Evolutionary conservation across 495 filamentous ascomycete species (phyloP).

Genomic region (Cairneyella variabilis): DNA sequence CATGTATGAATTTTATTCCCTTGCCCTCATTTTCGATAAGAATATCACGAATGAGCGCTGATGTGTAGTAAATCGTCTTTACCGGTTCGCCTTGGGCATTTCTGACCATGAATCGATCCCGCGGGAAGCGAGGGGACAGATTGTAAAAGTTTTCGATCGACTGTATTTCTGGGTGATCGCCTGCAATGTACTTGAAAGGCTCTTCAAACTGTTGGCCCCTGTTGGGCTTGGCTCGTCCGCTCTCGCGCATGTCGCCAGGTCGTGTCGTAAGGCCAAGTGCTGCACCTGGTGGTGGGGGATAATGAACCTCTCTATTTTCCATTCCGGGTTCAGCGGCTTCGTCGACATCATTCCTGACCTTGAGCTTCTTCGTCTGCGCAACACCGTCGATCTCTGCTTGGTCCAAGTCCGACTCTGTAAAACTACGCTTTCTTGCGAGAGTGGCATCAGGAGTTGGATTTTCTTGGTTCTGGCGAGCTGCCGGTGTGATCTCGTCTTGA

Average conservation of each 20-base stretch:
- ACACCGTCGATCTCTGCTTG: constrained; percentile 11
- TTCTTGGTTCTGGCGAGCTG: constrained; percentile 22
- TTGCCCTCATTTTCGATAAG: constrained; percentile 77
- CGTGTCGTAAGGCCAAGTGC: constrained; percentile 36
- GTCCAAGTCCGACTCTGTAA: neutral
- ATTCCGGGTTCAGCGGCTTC: constrained; percentile 30
- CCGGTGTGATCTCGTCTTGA: constrained; percentile 23
- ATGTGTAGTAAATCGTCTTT: constrained; percentile 94
- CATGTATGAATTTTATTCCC: constrained; percentile 93
- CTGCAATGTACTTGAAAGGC: constrained; percentile 82
- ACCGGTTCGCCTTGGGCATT: constrained; percentile 79
- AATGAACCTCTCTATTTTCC: constrained; percentile 38
- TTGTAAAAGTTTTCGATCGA: constrained; percentile 78
- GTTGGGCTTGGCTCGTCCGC: constrained; percentile 33
- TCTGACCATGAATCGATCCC: constrained; percentile 90
- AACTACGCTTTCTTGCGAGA: constrained; percentile 10
- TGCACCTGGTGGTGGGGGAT: constrained; percentile 38
- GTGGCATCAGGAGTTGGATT: constrained; percentile 8
- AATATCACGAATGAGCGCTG: constrained; percentile 76
- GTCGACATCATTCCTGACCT: constrained; percentile 34
- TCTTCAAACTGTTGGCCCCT: constrained; percentile 65
- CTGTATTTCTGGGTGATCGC: constrained; percentile 67
- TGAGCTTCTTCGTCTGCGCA: constrained; percentile 16
- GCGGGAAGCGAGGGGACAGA: constrained; percentile 76
- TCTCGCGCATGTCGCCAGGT: constrained; percentile 26